These are phyloP conservation scores for Ilex paraguariensis DNA, from an alignment of 305 asterid genomes.

Conservation along the genomic window DNA sequence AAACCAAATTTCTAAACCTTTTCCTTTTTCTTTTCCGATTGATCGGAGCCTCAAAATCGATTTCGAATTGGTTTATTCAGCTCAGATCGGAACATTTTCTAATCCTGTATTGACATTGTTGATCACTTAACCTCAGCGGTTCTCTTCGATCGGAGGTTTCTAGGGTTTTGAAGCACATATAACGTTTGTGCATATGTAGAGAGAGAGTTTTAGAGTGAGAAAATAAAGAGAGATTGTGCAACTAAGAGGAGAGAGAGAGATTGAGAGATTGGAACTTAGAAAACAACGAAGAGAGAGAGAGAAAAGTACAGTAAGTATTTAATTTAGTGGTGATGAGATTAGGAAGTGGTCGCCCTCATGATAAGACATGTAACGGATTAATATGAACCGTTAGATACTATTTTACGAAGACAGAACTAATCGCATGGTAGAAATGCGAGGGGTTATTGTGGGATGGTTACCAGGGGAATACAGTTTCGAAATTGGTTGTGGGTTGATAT, in stretches of 20 bases:
- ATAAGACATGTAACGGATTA: background rate
- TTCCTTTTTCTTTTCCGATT: background rate
- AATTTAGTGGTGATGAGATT: too few species aligned
- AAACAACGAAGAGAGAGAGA: background rate
- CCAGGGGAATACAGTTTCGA: background rate
- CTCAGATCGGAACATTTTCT: background rate
- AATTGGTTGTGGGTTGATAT: background rate
- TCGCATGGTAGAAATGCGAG: background rate
- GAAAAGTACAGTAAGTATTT: background rate
- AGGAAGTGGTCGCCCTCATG: conserved; percentile 1
- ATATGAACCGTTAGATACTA: too few species aligned
- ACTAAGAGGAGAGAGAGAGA: too few species aligned
- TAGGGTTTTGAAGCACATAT: background rate
- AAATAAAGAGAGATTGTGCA: too few species aligned
- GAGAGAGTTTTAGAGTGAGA: too few species aligned
- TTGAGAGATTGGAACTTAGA: too few species aligned
- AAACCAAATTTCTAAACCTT: background rate
- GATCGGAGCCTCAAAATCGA: background rate
- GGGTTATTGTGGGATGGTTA: background rate
- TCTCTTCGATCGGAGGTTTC: background rate
- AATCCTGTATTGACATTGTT: background rate
- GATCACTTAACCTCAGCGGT: background rate
- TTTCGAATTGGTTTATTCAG: background rate
- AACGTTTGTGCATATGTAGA: too few species aligned
- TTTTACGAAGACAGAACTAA: too few species aligned